Evolutionary conservation across 208 protist species (phyloP).

Genomic region (Leishmania mexicana): DNA sequence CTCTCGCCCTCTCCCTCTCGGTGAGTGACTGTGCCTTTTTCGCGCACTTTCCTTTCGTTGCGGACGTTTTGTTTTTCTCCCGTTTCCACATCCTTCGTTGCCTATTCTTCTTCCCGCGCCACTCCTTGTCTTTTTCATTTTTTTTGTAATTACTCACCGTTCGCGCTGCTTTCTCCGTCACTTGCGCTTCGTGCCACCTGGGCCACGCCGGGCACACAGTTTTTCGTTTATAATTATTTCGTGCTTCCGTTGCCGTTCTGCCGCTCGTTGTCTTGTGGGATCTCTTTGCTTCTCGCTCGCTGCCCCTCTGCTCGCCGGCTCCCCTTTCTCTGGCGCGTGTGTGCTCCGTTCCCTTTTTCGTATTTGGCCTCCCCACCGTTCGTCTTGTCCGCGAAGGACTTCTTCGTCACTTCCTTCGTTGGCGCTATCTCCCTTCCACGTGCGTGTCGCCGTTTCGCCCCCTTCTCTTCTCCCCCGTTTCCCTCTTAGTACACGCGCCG

Average conservation of each 20-base stretch:
- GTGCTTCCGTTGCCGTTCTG: not conserved
- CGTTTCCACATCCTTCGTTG: conserved; percentile 2
- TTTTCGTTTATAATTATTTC: not conserved
- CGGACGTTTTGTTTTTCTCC: conserved; percentile 9
- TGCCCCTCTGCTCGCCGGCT: not conserved
- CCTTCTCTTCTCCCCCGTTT: not conserved
- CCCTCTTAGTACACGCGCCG: not conserved
- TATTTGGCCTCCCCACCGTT: not conserved
- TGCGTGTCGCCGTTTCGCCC: not conserved
- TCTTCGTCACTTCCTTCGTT: not conserved
- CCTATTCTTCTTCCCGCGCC: conserved; percentile 7
- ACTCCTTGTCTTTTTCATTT: conserved; percentile 7
- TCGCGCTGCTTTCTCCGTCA: not conserved
- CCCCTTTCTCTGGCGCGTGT: not conserved
- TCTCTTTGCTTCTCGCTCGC: not conserved
- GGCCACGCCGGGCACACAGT: not conserved
- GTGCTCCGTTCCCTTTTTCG: too few species aligned
- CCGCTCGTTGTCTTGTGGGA: not conserved
- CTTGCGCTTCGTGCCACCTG: not conserved
- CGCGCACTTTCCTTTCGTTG: not conserved
- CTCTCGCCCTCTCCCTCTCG: not conserved
- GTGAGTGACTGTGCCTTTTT: not conserved
- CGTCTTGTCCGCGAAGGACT: not conserved
- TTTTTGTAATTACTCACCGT: conserved; percentile 1
- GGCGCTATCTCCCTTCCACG: not conserved